Percentiles rank a stretch among this genome's conserved stretches.
Conservation (phyloP, 805 yeast genomes). For the Candida insectalens region DNA sequence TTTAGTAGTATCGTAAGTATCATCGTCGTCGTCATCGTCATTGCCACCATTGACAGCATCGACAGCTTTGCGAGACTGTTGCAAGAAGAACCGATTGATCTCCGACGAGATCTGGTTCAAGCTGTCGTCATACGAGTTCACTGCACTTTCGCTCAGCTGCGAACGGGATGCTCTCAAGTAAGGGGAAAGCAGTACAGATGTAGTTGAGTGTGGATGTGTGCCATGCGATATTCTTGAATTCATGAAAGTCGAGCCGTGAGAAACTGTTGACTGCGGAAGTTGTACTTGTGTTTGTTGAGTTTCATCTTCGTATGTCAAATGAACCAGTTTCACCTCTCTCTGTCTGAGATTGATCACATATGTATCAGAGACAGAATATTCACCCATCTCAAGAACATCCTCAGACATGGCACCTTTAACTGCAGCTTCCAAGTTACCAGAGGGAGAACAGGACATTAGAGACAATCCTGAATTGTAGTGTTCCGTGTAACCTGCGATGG, state of each 20-base stretch:
- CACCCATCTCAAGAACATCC: slow-evolving; percentile 25
- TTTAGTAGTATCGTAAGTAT: background rate
- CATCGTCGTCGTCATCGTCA: too few species aligned
- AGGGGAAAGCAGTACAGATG: slow-evolving; percentile 1
- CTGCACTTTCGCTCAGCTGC: background rate
- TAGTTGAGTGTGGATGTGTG: slow-evolving; percentile 1
- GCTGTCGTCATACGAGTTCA: slow-evolving; percentile 10
- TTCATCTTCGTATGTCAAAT: slow-evolving; percentile 7
- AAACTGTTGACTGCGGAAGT: background rate
- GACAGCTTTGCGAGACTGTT: slow-evolving; percentile 5
- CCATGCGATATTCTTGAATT: slow-evolving; percentile 1
- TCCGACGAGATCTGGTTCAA: slow-evolving; percentile 10
- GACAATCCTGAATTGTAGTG: slow-evolving; percentile 43
- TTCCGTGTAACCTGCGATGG: slow-evolving; percentile 30
- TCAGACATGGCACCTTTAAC: slow-evolving; percentile 37
- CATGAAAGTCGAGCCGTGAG: background rate
- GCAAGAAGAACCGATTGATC: slow-evolving; percentile 5
- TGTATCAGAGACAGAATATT: slow-evolving; percentile 8
- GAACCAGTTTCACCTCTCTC: slow-evolving; percentile 17
- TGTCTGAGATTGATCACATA: slow-evolving; percentile 19
- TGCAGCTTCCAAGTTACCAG: slow-evolving; percentile 33
- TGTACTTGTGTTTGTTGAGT: background rate
- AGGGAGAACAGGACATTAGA: slow-evolving; percentile 40
- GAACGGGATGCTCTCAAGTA: background rate
- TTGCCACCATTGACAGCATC: too few species aligned